Base-by-base conservation (phyloP, 371 early-diverging fungal genomes). In the Zopfochytrium polystomum region DNA sequence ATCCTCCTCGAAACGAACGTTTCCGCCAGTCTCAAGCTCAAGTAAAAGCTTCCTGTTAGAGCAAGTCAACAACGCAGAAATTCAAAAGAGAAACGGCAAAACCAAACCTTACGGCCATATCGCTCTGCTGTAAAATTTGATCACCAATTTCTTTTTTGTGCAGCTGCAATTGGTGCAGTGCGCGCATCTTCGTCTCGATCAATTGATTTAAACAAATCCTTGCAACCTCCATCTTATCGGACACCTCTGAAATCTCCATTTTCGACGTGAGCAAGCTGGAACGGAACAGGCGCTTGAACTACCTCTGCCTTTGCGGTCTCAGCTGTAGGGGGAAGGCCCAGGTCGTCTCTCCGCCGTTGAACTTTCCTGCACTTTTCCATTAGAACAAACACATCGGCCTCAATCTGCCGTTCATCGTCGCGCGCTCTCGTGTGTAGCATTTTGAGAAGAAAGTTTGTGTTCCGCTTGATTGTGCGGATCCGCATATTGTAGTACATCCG, bases 401-500 rank as follows among this genome's bases (percentile, higher is more conserved):
- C 65, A 2, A 72, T 27, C 13, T 11, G 13, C 9, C 31, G 34
- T 44, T 70, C 61, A 25, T 64, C 70, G 3, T 46, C 52, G 7
- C 38, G 53, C 11, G 57, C 50, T 35, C 34, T 15, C 11, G 38
- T 55, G 20, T 65, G 63, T 38, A 78, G 54, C n/a, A 62, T 59
- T 52, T 74, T 75, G 42, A 67, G 60, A 29, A 80, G 58, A 55
- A 78, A 75, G 58, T 76, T 73, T 20, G 74, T 71, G 66, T 81
- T 81, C 18, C 81, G 60, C 48, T 74, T 68, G 43, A 81, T 76
- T 0, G 81, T 79, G 29, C 71, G 60, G 32, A 77, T 77, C 25
- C 79, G 64, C 78, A 79, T 81, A 50, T 76, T 81, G 64, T 81
- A 81, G 58, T 78, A 80, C 81, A 81, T 81, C 25, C 77, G 59